These are phyloP conservation scores for Starmerella asiatica DNA, from an alignment of 805 yeast species.

Conservation along the genomic window DNA sequence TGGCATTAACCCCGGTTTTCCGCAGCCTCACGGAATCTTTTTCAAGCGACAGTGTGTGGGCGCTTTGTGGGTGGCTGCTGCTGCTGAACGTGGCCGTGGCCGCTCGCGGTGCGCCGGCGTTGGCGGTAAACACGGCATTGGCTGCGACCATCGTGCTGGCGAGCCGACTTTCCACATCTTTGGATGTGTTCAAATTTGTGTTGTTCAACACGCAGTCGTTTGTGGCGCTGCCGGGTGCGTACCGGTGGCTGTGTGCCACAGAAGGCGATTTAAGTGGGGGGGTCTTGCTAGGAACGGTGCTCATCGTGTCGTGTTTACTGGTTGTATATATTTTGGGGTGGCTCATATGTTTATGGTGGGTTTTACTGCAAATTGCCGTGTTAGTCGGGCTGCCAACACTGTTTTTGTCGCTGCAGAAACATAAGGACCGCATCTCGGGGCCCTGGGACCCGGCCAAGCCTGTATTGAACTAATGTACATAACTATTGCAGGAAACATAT, in stretches of 20 bases:
- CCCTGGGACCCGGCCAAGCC: slow-evolving; percentile 91
- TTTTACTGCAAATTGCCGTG: slow-evolving; percentile 35
- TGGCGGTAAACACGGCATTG: slow-evolving; percentile 70
- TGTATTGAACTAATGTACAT: slow-evolving; percentile 28
- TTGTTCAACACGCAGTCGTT: slow-evolving; percentile 57
- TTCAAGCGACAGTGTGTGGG: slow-evolving; percentile 91
- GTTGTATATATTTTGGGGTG: slow-evolving; percentile 24
- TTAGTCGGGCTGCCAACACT: slow-evolving; percentile 52
- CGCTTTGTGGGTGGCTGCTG: slow-evolving; percentile 67
- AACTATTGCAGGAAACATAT: too few species aligned
- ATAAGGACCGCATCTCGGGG: slow-evolving; percentile 74
- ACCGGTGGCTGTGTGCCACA: slow-evolving; percentile 41
- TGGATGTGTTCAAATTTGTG: slow-evolving; percentile 72
- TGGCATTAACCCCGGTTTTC: slow-evolving; percentile 78
- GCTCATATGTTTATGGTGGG: slow-evolving; percentile 38
- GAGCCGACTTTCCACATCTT: slow-evolving; percentile 62
- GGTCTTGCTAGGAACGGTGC: slow-evolving; percentile 19
- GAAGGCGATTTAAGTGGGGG: slow-evolving; percentile 20
- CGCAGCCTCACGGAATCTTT: slow-evolving; percentile 80
- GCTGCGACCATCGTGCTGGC: slow-evolving; percentile 83
- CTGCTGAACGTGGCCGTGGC: slow-evolving; percentile 52
- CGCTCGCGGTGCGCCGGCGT: slow-evolving; percentile 51
- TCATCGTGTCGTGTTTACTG: slow-evolving; percentile 17
- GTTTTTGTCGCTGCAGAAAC: slow-evolving; percentile 57
- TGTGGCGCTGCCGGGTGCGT: slow-evolving; percentile 60